Base-by-base conservation (phyloP, 2,329 filamentous ascomycete species). In the Epichloe aotearoae region DNA sequence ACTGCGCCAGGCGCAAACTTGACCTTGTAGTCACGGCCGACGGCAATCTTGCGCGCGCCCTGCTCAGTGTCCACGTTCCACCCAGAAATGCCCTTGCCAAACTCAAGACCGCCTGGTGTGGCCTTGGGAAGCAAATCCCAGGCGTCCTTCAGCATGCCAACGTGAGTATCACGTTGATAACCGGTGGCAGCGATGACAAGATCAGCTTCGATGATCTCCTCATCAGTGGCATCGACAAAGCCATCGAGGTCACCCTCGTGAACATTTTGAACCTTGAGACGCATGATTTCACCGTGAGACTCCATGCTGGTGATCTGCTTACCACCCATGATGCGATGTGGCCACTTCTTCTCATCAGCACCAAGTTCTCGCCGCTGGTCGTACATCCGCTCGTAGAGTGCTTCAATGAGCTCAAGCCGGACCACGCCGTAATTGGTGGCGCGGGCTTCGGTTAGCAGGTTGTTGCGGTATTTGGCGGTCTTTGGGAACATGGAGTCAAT, bases 371-470 rank as follows among this genome's bases (percentile, higher is more conserved):
- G 77, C 47, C 83, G 80, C 68, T 97, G 91, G 51, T 88, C 77
- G 69, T 97, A 97, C 70, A 95, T 82, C 51, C 79, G 80, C 66
- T 91, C 82, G 67, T 94, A 97, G 33, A 97, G 79, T 52, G 84
- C 79, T 66, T 97, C 91, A 52, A 97, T 86, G 47, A 97, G 78
- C 57, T 88, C 80, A n/a, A 95, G 77, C 7, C 91, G 83, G 3
- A 98, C 91, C 4, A 97, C 91, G 49, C 88, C 86, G 66, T 97
- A 97, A 72, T 97, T 97, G 54, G 91, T 97, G 33, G 82, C 82
- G 53, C 85, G 84, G 58, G 94, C 87, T 49, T 82, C 81, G 15
- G 74, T 69, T 48, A 95, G 64, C 34, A 80, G 62, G 54, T 68
- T 66, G 52, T 75, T 71, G 46, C 90, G 84, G 54, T 82, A 73